Base-by-base conservation (phyloP, 2,329 filamentous ascomycete genomes). In the Massarina eburnea region DNA sequence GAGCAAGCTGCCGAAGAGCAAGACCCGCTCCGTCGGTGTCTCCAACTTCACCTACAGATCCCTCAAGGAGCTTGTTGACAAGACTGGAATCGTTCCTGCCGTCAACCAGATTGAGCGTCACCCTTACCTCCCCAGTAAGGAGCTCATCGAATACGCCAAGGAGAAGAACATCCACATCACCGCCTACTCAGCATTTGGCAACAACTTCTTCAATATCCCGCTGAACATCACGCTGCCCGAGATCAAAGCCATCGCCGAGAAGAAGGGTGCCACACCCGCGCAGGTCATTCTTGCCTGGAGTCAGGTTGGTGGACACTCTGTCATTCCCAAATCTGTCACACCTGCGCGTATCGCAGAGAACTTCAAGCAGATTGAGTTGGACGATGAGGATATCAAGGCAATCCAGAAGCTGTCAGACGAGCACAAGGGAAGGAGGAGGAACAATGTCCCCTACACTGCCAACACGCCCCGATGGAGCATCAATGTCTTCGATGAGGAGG, bases 241-340 rank as follows among this genome's bases (percentile, higher is more conserved):
- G 66, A 81, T 89, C 71, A 86, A 70, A 79, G 82, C 60, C 83
- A 86, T 46, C 55, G 86, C 86, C 19, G 75, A 80, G 58, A 78
- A 81, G 58, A 79, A 82, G 15, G 78, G 82, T 3, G 79, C 85
- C 20, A 82, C 84, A 8, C 80, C 89, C 7, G 86, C 88, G 7
- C 89, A 95, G 77, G 79, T 95, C 30, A 79, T 95, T 49, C 79
- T 96, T 57, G 81, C 89, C 61, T 96, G 91, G 91, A 83, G 88
- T 36, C 95, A 89, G n/a, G 89, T 95, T 79, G 57, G 58, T 15
- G 60, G 58, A 14, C 55, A 60, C 49, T 60, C 57, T 14, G 60
- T 63, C 30, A 62, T 64, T n/a, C 61, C 61, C 32, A 64, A 64
- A 47, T 61, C 58, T 7, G 59, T 64, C 4, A 64, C 59, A 0